phyloP scores from a whole-genome alignment of 2,329 filamentous ascomycete genomes.

The Ophiostoma ips region DNA sequence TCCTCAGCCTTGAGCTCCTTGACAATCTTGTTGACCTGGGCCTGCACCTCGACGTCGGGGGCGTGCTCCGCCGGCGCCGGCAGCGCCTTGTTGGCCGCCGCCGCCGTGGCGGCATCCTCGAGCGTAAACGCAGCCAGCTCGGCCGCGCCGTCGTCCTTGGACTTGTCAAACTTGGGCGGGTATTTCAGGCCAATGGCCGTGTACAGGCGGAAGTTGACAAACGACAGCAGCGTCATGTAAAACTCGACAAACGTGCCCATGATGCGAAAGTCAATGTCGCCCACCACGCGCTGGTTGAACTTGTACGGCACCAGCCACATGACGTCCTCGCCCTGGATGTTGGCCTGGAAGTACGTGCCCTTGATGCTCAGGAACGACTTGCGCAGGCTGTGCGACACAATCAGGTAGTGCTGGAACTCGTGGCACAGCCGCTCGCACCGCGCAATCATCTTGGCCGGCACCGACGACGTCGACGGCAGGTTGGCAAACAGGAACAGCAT shows the following conservation, averaged over 20 bases:
- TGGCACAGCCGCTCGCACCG: constrained; percentile 84
- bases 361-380: constrained; percentile 98
- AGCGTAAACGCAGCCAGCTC: constrained; percentile 86
- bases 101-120: constrained; percentile 55
- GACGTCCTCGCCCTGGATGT: constrained; percentile 90
- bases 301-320: constrained; percentile 96
- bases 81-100: constrained; percentile 35
- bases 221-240: constrained; percentile 90
- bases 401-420: constrained; percentile 97
- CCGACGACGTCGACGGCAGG: constrained; percentile 74
- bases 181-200: constrained; percentile 85
- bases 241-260: constrained; percentile 99
- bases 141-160: constrained; percentile 76
- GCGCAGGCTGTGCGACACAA: constrained; percentile 75
- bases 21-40: constrained; percentile 55
- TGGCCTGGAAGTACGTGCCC: constrained; percentile 98
- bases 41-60: constrained; percentile 48
- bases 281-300: constrained; percentile 89
- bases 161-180: constrained; percentile 80
- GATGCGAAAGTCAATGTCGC: constrained; percentile 94
- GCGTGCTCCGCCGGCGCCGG: constrained; percentile 27
- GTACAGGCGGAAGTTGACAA: constrained; percentile 92
- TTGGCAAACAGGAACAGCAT: constrained; percentile 98
- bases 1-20: constrained; percentile 45
- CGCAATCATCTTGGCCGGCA: constrained; percentile 90